These are phyloP conservation scores for Fusarium sp. DNA, from an alignment of 2,329 filamentous ascomycete genomes.

Conservation along the genomic window DNA sequence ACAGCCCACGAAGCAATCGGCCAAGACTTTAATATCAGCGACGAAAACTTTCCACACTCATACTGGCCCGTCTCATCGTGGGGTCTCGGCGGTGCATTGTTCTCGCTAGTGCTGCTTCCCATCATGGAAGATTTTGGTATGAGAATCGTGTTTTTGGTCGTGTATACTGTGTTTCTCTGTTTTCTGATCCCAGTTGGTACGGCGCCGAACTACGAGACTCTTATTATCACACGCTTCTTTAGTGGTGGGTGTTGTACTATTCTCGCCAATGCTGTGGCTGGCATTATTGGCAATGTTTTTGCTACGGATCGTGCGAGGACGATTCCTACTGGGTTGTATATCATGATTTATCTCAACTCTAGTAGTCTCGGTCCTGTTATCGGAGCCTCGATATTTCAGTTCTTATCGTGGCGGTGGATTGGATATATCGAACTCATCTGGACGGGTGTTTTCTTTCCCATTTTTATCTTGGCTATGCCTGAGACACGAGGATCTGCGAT, in stretches of 20 bases:
- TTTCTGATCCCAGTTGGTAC: constrained; percentile 19
- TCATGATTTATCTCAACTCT: constrained; percentile 22
- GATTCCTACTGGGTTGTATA: constrained; percentile 19
- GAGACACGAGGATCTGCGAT: constrained; percentile 23
- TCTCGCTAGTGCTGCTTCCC: constrained; percentile 15
- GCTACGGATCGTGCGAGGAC: constrained; percentile 13
- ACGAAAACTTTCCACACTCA: constrained; percentile 21
- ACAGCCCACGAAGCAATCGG: constrained; percentile 21
- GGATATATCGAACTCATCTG: constrained; percentile 33
- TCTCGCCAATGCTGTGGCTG: not conserved
- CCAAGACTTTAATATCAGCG: constrained; percentile 17
- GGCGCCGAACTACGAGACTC: constrained; percentile 21
- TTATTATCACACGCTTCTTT: constrained; percentile 25
- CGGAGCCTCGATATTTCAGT: constrained; percentile 25
- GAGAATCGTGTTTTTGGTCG: constrained; percentile 18
- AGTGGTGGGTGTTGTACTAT: constrained; percentile 29
- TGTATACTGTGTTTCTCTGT: constrained; percentile 14
- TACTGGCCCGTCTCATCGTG: constrained; percentile 33
- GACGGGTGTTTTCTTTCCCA: constrained; percentile 24
- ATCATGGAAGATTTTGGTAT: constrained; percentile 35
- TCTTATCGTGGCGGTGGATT: constrained; percentile 22
- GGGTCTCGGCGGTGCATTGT: constrained; percentile 16
- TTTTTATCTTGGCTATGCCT: constrained; percentile 28
- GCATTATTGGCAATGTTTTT: constrained; percentile 22
- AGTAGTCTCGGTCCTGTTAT: constrained; percentile 27